Base-by-base conservation (phyloP, 345 rosid species). In the Hypericum androsaemum region DNA sequence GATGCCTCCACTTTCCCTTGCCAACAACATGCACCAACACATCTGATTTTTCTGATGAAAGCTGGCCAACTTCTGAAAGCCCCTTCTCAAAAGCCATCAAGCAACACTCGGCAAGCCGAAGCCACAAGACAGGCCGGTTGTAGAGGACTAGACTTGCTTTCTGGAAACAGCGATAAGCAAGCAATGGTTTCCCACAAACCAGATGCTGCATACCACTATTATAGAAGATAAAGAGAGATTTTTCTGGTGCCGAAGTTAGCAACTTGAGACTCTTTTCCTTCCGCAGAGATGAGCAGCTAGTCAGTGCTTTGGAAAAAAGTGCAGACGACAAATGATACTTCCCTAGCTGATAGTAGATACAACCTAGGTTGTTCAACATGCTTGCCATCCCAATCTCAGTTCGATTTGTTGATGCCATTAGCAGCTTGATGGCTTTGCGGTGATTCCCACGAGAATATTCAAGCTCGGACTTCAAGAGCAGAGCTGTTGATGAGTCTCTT, bases 381-480 rank as follows among this genome's bases (percentile, higher is more conserved):
- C 89, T 82, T 53, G 94, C 71, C 50, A 77, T 70, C 49, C 81
- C 90, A 60, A 69, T 68, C 54, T 88, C 94, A 7, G 80, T 66
- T 39, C 74, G 80, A 52, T 80, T 79, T 66, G 80, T 75, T 28
- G 89, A 81, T 54, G 92, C 95, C 81, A 82, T 60, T 71, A 94
- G 64, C 59, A 94, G 81, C 80, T 83, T 94, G 60, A 88, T 86
- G 49, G 99, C 99, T 71, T 94, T 94, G 7, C 83, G 86, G 54
- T 80, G 80, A 71, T 94, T 88, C 14, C 99, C 88, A 70, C 85
- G 99, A 69, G 95, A 85, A 80, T 80, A 82, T 72, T 94, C 99
- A 61, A 94, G 86, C 81, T 94, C 85, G 60, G 99, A 79, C 79
- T 88, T 94, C 80, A 94, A 69, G 54, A 86, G 77, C 52, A 88